Base-by-base conservation (phyloP, 345 rosid species). In the Diplotaxis tenuifolia region DNA sequence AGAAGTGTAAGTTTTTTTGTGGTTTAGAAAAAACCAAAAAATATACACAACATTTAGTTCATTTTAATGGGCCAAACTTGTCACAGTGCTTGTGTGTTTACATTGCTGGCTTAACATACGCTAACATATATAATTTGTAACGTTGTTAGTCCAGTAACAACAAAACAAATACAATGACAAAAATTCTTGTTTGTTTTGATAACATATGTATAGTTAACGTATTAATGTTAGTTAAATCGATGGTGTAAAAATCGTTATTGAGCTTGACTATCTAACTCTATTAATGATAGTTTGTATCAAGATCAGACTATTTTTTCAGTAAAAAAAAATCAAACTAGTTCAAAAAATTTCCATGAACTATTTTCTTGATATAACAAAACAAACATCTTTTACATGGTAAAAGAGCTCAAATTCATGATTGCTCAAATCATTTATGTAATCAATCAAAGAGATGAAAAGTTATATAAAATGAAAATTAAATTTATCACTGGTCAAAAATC, bases 1-100 rank as follows among this genome's bases (percentile, higher is more conserved):
- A 72, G 76, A 50, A 2, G 10, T 57, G 9, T 55, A 22, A 21
- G 22, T 34, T n/a, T 22, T n/a, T 22, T 55, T 68, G 28, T 68
- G 23, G 27, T 32, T 10, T 47, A 47, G 3, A 10, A 15, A 58
- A 2, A 25, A 25, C 28, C 3, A 4, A 7, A 14, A 53, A 2
- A 20, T 7, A 36, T 52, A 67, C 4, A n/a, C 23, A 67, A 20
- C 9, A 20, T 23, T 31, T 68, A 40, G 40, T 57, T 57, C 21
- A 28, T 40, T 28, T 58, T 27, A 56, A 58, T 28, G 20, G 7
- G 7, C 21, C 14, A 15, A 58, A 29, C 14, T 57, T 2, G 14
- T 15, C 14, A n/a, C 4, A 28, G 21, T 58, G 38, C 38, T 58
- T 58, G 38, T 28, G 62, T 31, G n/a, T 60, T 31, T 31, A 31